Evolutionary conservation across 2,329 filamentous ascomycete genomes (phyloP), one percentile per base, ranked within the genome.

Genomic region (Catunica adiposa): DNA sequence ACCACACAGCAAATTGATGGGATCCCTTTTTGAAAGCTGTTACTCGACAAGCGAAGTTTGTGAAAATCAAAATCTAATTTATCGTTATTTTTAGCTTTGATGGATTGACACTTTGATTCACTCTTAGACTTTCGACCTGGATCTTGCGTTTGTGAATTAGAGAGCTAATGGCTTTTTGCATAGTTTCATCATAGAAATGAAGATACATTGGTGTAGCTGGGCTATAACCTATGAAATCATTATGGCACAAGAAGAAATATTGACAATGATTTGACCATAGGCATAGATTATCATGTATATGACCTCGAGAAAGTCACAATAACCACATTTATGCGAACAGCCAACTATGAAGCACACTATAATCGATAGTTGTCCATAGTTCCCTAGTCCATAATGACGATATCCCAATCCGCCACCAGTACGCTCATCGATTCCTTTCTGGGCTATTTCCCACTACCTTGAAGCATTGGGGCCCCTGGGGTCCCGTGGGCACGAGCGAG

Each of bases 11-110:
- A 6, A 15, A 42, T 23, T 25, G 20, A 8, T 17, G 4, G 22
- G 42, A 29, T 34, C 20, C 44, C 44, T 34, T 47, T 42, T 47
- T 48, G 23, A 5, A 34, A 34, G 5, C 29, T 34, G 29, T 34
- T 34, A 34, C 23, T 37, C 11, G 53, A 22, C 40, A 50, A 29
- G 53, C 15, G 44, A 50, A 50, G 44, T 25, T 48, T 38, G 34
- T 25, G 44, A 40, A 37, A 55, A 48, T 48, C 44, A 23, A 48
- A 25, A 48, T 52, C 25, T 54, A 25, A 48, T 52, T 47, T 54
- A 34, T 34, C 23, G 40, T 34, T 47, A 29, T 31, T 42, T 47
- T 48, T 38, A 15, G 29, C 25, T 54, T 54, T 9, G 37, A 25
- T 46, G 52, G 26, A 29, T 26, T 17, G 25, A 5, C 29, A 5